Conservation (phyloP, 805 yeast genomes). For the Wickerhamiella australiensis region DNA sequence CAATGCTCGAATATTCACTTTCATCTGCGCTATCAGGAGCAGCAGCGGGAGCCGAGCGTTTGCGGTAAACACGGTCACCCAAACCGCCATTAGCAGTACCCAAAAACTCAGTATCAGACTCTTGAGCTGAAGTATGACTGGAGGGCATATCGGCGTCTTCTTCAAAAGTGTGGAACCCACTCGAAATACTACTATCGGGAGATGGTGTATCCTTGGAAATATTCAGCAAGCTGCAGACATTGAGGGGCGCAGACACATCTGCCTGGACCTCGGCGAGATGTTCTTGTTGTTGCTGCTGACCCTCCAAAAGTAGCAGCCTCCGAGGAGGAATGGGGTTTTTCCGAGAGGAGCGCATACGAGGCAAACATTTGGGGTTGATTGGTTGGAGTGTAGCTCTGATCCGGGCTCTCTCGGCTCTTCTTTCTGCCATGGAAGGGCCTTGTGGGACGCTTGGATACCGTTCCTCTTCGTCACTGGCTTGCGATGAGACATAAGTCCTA, state of each 20-base stretch:
- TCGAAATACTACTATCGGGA: conserved; percentile 5
- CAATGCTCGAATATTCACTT: not conserved
- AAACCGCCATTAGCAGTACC: not conserved
- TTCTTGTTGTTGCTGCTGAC: not conserved
- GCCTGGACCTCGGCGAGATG: not conserved
- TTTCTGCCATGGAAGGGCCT: not conserved
- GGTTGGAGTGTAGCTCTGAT: not conserved
- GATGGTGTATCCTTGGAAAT: not conserved
- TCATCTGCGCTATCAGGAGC: not conserved
- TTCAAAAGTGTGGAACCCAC: conserved; percentile 2
- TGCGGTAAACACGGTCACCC: not conserved
- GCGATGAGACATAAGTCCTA: too few relatives aligned
- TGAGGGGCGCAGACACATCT: not conserved
- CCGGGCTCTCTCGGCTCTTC: conserved; percentile 3
- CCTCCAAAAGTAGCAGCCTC: not conserved
- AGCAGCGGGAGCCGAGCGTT: not conserved
- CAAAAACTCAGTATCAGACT: not conserved
- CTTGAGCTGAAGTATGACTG: conserved; percentile 9
- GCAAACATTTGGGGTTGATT: not conserved
- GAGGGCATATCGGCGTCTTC: not conserved
- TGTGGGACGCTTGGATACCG: not conserved
- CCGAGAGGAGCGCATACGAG: not conserved
- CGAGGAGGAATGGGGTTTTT: too few relatives aligned
- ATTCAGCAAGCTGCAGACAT: not conserved
- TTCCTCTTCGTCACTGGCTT: not conserved